These are phyloP conservation scores for Phaeoacremonium minimum DNA, from an alignment of 2,329 filamentous ascomycete genomes.

Conservation along the genomic window DNA sequence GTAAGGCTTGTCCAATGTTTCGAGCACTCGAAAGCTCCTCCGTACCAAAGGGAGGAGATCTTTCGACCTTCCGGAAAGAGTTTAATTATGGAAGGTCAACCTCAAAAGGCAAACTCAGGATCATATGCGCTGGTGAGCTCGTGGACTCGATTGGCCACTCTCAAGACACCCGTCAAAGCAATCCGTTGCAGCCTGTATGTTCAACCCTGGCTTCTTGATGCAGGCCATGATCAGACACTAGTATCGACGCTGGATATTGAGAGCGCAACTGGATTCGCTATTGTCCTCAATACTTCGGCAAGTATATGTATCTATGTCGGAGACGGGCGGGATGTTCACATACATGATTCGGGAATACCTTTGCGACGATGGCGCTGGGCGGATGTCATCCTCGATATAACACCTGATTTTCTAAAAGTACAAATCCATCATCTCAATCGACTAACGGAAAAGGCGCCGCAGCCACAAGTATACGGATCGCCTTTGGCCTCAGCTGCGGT, in stretches of 20 bases:
- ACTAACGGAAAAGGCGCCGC: not conserved
- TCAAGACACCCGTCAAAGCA: not conserved
- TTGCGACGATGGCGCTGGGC: not conserved
- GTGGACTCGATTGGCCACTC: not conserved
- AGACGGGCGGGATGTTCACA: not conserved
- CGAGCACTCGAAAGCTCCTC: not conserved
- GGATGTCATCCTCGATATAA: not conserved
- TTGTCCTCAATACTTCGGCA: not conserved
- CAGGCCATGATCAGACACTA: not conserved
- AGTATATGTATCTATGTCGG: not conserved
- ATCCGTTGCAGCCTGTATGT: not conserved
- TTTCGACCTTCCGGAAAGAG: not conserved
- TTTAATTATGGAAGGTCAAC: not conserved
- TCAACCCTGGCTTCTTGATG: not conserved
- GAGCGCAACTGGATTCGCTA: not conserved
- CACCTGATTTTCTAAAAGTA: not conserved
- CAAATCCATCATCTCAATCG: not conserved
- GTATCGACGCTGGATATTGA: not conserved
- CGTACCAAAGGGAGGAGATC: not conserved
- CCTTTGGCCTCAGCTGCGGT: not conserved
- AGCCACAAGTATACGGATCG: not conserved
- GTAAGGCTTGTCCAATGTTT: constrained; percentile 10
- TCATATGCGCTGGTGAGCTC: not conserved
- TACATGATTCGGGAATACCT: not conserved
- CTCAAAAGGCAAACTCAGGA: not conserved